Evolutionary conservation across 805 yeast genomes (phyloP).

Genomic region (Candida sithepensis): DNA sequence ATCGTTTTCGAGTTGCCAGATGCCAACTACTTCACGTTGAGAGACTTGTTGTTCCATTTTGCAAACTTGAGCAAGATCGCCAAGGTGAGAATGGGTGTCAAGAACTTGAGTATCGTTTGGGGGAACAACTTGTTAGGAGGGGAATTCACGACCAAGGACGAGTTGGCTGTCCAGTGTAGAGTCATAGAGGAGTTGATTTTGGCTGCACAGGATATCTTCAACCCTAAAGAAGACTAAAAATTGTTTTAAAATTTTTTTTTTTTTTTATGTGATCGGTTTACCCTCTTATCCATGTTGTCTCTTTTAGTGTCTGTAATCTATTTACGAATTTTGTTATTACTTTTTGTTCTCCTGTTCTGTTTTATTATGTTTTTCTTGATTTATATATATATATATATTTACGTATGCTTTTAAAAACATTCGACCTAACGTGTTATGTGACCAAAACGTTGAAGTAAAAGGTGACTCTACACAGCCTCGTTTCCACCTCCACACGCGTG

Average conservation of each 20-base stretch:
- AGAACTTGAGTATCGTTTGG: constrained; percentile 88
- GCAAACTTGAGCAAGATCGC: constrained; percentile 33
- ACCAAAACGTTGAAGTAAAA: no score
- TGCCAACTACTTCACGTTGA: constrained; percentile 87
- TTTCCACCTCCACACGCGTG: no score
- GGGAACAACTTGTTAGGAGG: constrained; percentile 82
- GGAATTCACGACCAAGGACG: constrained; percentile 56
- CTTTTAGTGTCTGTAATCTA: no score
- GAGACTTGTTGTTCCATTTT: constrained; percentile 82
- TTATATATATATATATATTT: background rate
- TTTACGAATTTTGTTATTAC: no score
- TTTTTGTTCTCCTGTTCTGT: background rate
- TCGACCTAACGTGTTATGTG: no score
- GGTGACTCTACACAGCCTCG: no score
- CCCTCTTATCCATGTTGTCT: no score
- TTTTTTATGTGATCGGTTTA: no score
- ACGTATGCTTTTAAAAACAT: no score
- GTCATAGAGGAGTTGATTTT: constrained; percentile 81
- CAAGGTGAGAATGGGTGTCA: constrained; percentile 78
- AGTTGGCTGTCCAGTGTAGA: constrained; percentile 39
- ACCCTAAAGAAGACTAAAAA: constrained; percentile 25
- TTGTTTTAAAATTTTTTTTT: background rate
- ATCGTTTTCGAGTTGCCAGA: constrained; percentile 89
- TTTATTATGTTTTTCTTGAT: background rate
- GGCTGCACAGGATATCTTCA: constrained; percentile 76